A percentile compares a stretch with the other conserved stretches of the same genome.
Conservation (phyloP, 148 eudicot species). For the Vaccinium darrowii region DNA sequence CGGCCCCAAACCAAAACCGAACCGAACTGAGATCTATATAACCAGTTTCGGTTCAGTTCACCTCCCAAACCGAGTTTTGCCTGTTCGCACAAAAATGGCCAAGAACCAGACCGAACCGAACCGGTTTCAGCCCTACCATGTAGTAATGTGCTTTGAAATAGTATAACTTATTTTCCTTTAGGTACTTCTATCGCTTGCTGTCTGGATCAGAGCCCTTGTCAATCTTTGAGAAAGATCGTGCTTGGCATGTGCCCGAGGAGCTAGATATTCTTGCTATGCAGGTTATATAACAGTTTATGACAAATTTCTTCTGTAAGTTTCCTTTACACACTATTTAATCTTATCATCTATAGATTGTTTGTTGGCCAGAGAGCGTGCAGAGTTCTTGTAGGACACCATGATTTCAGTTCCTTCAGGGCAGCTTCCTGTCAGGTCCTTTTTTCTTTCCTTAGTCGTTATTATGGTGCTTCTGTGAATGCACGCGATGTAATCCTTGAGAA, state of each 20-base stretch:
- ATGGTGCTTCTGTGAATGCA: background rate
- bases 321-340: conserved; percentile 11
- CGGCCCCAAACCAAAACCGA: no score
- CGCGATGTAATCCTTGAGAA: background rate
- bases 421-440: conserved; percentile 80
- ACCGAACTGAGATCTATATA: no score
- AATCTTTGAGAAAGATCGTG: conserved; percentile 79
- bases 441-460: background rate
- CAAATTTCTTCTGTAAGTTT: conserved; percentile 7
- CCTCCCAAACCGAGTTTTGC: no score
- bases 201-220: conserved; percentile 76
- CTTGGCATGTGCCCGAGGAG: conserved; percentile 91
- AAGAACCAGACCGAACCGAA: no score
- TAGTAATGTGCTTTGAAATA: background rate
- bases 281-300: conserved; percentile 37
- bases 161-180: conserved; percentile 21
- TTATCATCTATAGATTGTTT: background rate
- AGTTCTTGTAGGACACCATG: conserved; percentile 81
- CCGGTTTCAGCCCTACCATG: no score
- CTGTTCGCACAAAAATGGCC: no score
- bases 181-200: conserved; percentile 90
- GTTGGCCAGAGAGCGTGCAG: conserved; percentile 73
- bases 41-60: no score
- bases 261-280: conserved; percentile 80
- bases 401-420: conserved; percentile 96